Evolutionary conservation across 345 rosid species (phyloP).

Genomic region (Dipteronia dyeriana): DNA sequence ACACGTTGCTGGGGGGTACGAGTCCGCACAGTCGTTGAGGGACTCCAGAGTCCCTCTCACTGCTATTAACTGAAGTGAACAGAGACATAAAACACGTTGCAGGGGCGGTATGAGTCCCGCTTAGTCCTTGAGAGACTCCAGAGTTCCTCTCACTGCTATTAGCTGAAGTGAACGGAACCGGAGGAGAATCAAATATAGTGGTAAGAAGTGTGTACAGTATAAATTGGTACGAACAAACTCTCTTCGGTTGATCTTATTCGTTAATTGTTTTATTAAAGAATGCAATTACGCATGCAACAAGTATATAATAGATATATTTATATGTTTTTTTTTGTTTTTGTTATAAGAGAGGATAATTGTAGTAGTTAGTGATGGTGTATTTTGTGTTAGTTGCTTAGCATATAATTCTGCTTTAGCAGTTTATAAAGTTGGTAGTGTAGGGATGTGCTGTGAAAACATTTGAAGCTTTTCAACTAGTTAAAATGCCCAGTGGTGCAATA

Average conservation of each 20-base stretch:
- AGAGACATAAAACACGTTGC: conserved; percentile 60
- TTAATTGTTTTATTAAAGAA: conserved; percentile 32
- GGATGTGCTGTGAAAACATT: no score
- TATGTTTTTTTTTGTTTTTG: neutral
- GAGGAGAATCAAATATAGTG: conserved; percentile 13
- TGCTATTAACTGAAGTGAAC: conserved; percentile 64
- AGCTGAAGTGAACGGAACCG: conserved; percentile 44
- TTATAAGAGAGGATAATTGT: neutral
- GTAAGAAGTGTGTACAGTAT: conserved; percentile 41
- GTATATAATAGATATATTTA: conserved; percentile 20
- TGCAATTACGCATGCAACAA: conserved; percentile 6
- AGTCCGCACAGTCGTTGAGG: conserved; percentile 61
- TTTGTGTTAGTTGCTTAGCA: neutral
- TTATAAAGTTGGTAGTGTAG: no score
- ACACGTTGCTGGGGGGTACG: conserved; percentile 50
- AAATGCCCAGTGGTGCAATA: no score
- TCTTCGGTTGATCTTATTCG: conserved; percentile 21
- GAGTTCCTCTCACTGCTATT: conserved; percentile 86
- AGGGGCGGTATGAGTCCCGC: conserved; percentile 56
- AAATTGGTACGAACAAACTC: conserved; percentile 10
- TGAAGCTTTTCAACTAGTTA: no score
- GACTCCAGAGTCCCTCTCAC: conserved; percentile 90
- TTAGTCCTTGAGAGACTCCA: conserved; percentile 71
- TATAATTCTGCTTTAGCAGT: neutral
- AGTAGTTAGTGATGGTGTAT: neutral